phyloP scores from a whole-genome alignment of 2,329 filamentous ascomycete genomes.

The Ilyonectria destructans region DNA sequence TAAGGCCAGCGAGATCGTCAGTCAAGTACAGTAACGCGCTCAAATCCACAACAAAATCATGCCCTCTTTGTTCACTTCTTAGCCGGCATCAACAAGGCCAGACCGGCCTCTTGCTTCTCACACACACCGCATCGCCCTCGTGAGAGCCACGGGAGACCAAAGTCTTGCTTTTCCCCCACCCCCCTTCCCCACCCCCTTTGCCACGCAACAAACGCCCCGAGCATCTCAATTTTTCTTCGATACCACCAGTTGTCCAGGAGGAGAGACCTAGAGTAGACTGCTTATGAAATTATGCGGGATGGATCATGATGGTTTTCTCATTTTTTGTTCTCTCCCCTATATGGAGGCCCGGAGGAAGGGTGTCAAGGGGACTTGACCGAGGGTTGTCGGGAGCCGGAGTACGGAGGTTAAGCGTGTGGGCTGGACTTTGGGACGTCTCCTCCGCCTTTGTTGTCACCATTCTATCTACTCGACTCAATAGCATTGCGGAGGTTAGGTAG shows the following conservation, averaged over 20 bases:
- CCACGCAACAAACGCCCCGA: conserved; percentile 29
- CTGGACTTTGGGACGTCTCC: conserved; percentile 29
- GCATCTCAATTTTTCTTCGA: conserved; percentile 54
- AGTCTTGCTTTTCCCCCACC: not conserved
- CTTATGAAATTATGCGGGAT: conserved; percentile 49
- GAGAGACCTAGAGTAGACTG: conserved; percentile 55
- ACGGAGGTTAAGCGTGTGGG: conserved; percentile 1
- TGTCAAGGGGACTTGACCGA: not conserved
- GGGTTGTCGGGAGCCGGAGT: conserved; percentile 24
- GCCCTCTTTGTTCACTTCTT: conserved; percentile 33
- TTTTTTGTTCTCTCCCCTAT: conserved; percentile 3
- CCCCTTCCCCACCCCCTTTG: conserved; percentile 17
- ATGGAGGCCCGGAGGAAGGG: conserved; percentile 10
- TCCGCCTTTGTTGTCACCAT: conserved; percentile 30
- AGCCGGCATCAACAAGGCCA: conserved; percentile 31
- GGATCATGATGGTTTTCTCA: conserved; percentile 35
- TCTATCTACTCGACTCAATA: conserved; percentile 35
- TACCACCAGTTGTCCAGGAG: conserved; percentile 54
- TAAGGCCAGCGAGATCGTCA: conserved; percentile 96
- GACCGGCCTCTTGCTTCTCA: conserved; percentile 30
- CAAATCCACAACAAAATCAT: conserved; percentile 16
- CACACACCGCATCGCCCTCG: conserved; percentile 28
- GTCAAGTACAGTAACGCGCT: conserved; percentile 74
- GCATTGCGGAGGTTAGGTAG: conserved; percentile 47
- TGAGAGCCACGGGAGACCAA: conserved; percentile 23